phyloP scores from a whole-genome alignment of 768 basidiomycete species.

The Macrolepiota dolichaula region DNA sequence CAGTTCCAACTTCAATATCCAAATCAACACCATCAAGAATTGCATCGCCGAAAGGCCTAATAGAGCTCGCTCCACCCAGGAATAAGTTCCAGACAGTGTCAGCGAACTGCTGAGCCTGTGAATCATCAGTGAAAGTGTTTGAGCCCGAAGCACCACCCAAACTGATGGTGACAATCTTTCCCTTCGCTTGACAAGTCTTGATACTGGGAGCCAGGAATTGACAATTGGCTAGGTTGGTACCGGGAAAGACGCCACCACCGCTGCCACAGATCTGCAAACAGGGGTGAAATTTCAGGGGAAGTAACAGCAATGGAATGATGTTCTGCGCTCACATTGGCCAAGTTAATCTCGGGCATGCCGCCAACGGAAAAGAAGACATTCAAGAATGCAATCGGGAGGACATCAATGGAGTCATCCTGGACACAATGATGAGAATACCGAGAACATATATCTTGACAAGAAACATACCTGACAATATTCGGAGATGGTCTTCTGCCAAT shows the following conservation, averaged over 20 bases:
- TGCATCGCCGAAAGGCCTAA: constrained; percentile 60
- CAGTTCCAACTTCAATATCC: constrained; percentile 59
- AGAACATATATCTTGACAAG: background rate
- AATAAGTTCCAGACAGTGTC: constrained; percentile 64
- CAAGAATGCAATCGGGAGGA: constrained; percentile 60
- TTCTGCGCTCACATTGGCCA: constrained; percentile 45
- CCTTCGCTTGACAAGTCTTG: constrained; percentile 51
- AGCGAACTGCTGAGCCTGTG: constrained; percentile 49
- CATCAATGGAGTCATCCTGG: constrained; percentile 55
- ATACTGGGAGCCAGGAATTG: constrained; percentile 53
- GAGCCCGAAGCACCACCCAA: constrained; percentile 53
- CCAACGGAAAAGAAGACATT: constrained; percentile 59
- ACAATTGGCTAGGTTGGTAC: constrained; percentile 57
- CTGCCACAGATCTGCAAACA: constrained; percentile 47
- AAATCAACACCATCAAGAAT: constrained; percentile 64
- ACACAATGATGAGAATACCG: background rate
- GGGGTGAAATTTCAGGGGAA: background rate
- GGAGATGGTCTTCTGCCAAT: constrained; percentile 49
- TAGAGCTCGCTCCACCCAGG: constrained; percentile 57
- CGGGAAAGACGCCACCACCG: constrained; percentile 43
- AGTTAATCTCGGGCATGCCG: constrained; percentile 53
- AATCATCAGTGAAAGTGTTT: constrained; percentile 45
- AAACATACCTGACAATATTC: constrained; percentile 49
- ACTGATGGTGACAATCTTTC: constrained; percentile 47
- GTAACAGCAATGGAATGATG: background rate